Base-by-base conservation (phyloP, 2,329 filamentous ascomycete genomes). In the Penicillium hordei region DNA sequence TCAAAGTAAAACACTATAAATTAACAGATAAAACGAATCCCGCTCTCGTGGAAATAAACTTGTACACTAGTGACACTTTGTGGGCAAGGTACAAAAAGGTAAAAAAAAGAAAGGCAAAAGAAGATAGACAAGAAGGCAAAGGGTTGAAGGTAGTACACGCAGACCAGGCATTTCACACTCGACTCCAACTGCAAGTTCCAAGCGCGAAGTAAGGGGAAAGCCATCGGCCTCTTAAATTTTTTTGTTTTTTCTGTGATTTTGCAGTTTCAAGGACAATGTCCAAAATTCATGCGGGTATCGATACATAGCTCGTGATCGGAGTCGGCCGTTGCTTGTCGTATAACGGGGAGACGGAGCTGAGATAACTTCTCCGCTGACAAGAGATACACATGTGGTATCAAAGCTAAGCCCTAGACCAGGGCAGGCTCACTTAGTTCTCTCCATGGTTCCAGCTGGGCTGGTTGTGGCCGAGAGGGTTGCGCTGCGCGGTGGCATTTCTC, bases 361-460 rank as follows among this genome's bases (percentile, higher is more conserved):
- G 29, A 17, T 13, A 29, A 46, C n/a, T 27, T 59, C 23, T 10
- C 23, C 44, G 17, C 7, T 33, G 38, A 31, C 39, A 19, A 19
- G 29, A 15, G 34, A 44, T 53, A 31, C 44, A 34, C 21, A 17
- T 1, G 17, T 17, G 15, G 53, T 34, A 42, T 40, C 34, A 39
- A 39, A 31, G 17, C n/a, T 51, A 31, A 33, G 48, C 27, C 23
- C 15, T n/a, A 25, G 10, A 36, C 19, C 21, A 10, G 10, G n/a
- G 12, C 12, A 29, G 12, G 8, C 36, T 13, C 10, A 29, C 36
- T 60, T 61, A 67, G 60, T 74, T 68, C 61, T 75, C 74, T 29
- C 73, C 77, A 62, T 81, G 68, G 1, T 68, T 72, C 77, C 78
- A 83, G 58, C 65, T 75, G 21, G 67, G 65, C 60, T 76, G 70